A percentile compares a stretch with the other conserved stretches of the same genome.
Evolutionary conservation across 2,329 filamentous ascomycete genomes (phyloP).

Genomic region (Neonectria hederae): DNA sequence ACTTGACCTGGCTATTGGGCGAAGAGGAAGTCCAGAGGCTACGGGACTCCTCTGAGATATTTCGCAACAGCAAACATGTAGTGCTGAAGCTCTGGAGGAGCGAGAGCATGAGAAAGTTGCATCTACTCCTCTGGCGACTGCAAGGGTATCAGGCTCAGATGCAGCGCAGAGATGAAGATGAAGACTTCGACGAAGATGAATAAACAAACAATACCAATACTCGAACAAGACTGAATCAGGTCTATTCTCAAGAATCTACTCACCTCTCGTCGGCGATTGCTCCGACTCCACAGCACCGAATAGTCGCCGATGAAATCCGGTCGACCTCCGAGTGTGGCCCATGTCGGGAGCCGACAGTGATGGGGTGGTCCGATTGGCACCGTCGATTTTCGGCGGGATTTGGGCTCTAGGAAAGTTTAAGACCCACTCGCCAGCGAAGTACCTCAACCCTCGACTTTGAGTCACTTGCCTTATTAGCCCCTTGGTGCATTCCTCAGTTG

Average conservation of each 20-base stretch:
- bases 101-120: conserved; percentile 54
- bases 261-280: not conserved
- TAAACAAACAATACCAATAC: not conserved
- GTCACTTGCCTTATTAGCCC: too few relatives aligned
- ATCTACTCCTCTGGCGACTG: conserved; percentile 65
- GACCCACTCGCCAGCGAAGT: not conserved
- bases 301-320: conserved; percentile 1
- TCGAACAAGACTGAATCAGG: not conserved
- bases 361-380: conserved; percentile 21
- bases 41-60: conserved; percentile 44
- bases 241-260: not conserved
- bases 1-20: conserved; percentile 62
- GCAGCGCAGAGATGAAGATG: not conserved
- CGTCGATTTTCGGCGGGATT: not conserved
- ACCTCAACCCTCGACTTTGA: not conserved
- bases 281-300: not conserved
- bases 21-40: conserved; percentile 54
- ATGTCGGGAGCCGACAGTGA: conserved; percentile 14
- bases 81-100: conserved; percentile 53
- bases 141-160: conserved; percentile 60
- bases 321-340: conserved; percentile 20
- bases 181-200: not conserved
- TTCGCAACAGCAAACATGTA: conserved; percentile 52
- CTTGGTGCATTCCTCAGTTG: not conserved
- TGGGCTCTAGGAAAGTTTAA: not conserved